Base-by-base conservation (phyloP, 2,329 filamentous ascomycete genomes). In the Drechslerella stenobrocha region DNA sequence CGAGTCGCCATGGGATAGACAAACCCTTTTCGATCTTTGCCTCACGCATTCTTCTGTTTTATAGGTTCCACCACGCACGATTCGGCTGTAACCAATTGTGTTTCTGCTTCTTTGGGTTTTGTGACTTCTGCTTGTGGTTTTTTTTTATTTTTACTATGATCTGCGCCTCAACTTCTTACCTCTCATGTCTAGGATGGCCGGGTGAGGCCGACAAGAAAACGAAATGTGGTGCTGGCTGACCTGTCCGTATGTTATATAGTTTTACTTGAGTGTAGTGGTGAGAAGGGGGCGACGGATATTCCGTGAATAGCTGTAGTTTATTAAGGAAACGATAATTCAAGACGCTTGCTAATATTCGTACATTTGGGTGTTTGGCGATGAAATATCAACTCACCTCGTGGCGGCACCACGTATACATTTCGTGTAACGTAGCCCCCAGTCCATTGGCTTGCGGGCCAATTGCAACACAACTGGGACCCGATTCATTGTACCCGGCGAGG, bases 11-110 rank as follows among this genome's bases (percentile, higher is more conserved):
- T 51, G 24, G 40, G 15, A 51, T 11, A 47, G 48, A 44, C 22
- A 22, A 24, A 35, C 18, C 28, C 11, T 30, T 60, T 18, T 35
- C 51, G 28, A 59, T 50, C 44, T 52, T 30, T 37, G 40, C 63
- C 63, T 67, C 30, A 67, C 63, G 32, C 22, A 26, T 52, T 24
- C 7, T 46, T 60, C 52, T 56, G 50, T 56, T 47, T 53, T 67
- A 44, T 67, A 67, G 63, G 63, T 67, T 44, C 53, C 32, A 20
- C 30, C 48, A 45, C 35, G 50, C 37, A 53, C 46, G 24, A 47
- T 32, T 50, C 63, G 50, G 45, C 52, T 66, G 61, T 66, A 58
- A 35, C 34, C 47, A 48, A 52, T 52, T 45, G 20, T 34, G n/a
- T 58, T 28, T 18, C 42, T 28, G 7, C 9, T 55, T 59, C 51